Evolutionary conservation across 2,329 filamentous ascomycete species (phyloP).

Genomic region (Hymenoscyphus linearis): DNA sequence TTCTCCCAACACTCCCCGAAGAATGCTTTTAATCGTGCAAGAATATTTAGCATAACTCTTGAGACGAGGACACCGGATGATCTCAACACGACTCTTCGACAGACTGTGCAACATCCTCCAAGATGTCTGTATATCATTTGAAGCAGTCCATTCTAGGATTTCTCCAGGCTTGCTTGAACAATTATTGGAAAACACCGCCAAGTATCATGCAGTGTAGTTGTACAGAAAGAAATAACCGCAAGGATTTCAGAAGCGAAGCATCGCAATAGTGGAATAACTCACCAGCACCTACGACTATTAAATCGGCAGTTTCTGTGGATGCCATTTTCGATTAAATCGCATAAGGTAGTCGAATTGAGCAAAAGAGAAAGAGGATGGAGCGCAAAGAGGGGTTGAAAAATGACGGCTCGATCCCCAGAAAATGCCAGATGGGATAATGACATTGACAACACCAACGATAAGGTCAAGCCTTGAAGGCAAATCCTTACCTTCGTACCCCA

Average conservation of each 20-base stretch:
- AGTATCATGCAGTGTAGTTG: too few species aligned
- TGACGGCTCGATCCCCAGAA: neutral
- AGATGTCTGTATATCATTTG: too few species aligned
- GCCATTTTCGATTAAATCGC: neutral
- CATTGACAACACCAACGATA: neutral
- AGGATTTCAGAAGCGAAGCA: too few species aligned
- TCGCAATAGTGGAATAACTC: conserved; percentile 24
- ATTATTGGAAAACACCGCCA: too few species aligned
- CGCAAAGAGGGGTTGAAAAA: neutral
- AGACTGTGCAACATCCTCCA: too few species aligned
- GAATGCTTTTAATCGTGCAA: neutral
- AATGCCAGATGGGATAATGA: neutral
- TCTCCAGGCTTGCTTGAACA: too few species aligned
- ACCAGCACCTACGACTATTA: conserved; percentile 44
- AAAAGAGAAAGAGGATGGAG: neutral
- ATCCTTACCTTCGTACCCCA: too few species aligned
- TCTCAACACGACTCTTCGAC: too few species aligned
- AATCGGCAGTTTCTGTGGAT: conserved; percentile 21
- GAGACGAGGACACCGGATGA: neutral
- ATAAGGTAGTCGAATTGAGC: neutral
- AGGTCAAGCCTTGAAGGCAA: neutral
- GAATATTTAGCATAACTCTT: neutral
- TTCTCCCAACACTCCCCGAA: neutral
- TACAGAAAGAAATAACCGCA: too few species aligned
- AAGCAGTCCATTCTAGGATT: too few species aligned